Base-by-base conservation (phyloP, 768 basidiomycete genomes). In the Obba rivulosa region DNA sequence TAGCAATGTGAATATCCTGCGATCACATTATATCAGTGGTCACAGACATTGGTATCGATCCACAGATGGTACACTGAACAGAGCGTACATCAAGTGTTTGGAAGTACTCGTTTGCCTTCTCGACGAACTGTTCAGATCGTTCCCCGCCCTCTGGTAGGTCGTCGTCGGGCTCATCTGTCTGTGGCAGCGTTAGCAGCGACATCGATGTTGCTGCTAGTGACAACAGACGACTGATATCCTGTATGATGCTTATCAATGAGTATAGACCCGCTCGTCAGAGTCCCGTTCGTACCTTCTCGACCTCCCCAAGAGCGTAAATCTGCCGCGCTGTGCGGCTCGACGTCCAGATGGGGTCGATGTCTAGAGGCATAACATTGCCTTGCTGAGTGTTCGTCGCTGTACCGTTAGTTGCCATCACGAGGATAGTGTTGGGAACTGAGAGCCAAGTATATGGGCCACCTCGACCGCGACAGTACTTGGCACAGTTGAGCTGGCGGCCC, bases 41-140 rank as follows among this genome's bases (percentile, higher is more conserved):
- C 20, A 52, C 3, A 23, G 28, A 34, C 16, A 18, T 23, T 14
- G 49, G 4, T 37, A 43, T 24, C 13, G 13, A 31, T 13, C 11
- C n/a, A 22, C 3, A 14, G 31, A n/a, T 34, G 43, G 21, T 18
- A 41, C 24, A 7, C 21, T 50, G 22, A 35, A 35, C 21, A 45
- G 37, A n/a, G 49, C 76, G 46, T 57, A 90, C 88, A 62, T 92
- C 83, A 8, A 91, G 72, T 22, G 84, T 81, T 57, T 89, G 83
- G 59, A 90, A 92, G 65, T 90, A 91, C 61, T 89, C 85, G 70
- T 83, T 84, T 44, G 86, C 86, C 69, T 90, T 86, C 36, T 85
- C 73, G 35, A 90, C 88, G 55, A 92, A 90, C 58, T 88, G 85
- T 60, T 91, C 87, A 13, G 86, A 88, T 31, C 88, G 75, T 65